Conservation (phyloP, 2,329 filamentous ascomycete genomes). For the Xylogone sp. region DNA sequence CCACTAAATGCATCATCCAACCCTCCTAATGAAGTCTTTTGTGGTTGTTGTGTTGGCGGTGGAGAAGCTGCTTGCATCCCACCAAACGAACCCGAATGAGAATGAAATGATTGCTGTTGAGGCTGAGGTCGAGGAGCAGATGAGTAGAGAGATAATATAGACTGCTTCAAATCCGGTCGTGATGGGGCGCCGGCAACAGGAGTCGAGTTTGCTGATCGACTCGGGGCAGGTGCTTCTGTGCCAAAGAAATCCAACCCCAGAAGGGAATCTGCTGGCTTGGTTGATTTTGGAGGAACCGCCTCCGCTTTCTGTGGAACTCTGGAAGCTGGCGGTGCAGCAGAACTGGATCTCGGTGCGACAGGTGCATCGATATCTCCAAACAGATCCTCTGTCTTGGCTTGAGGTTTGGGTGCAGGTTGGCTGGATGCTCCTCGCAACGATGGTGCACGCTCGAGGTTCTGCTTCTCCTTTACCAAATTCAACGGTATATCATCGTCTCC, state of each 20-base stretch:
- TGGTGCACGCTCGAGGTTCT: slow-evolving; percentile 52
- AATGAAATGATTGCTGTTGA: slow-evolving; percentile 48
- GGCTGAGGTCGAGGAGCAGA: slow-evolving; percentile 68
- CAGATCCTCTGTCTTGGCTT: slow-evolving; percentile 56
- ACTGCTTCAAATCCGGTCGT: slow-evolving; percentile 92
- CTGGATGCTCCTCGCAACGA: slow-evolving; percentile 29
- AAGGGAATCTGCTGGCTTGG: slow-evolving; percentile 78
- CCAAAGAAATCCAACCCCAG: slow-evolving; percentile 92
- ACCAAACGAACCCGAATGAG: slow-evolving; percentile 61
- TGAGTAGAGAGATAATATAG: slow-evolving; percentile 91
- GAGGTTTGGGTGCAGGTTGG: slow-evolving; percentile 15
- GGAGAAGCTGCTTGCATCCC: slow-evolving; percentile 57
- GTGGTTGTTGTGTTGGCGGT: slow-evolving; percentile 40
- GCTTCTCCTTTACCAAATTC: slow-evolving; percentile 63
- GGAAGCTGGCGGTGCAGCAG: slow-evolving; percentile 56
- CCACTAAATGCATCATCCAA: slow-evolving; percentile 78
- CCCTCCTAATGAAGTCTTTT: slow-evolving; percentile 41
- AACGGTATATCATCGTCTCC: slow-evolving; percentile 78
- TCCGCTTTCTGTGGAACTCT: slow-evolving; percentile 54
- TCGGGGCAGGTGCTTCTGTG: slow-evolving; percentile 63
- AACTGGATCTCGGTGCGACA: slow-evolving; percentile 66
- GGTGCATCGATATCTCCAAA: slow-evolving; percentile 69
- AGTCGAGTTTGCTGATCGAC: slow-evolving; percentile 77
- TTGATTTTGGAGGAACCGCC: slow-evolving; percentile 61
- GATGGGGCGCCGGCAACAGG: slow-evolving; percentile 65